phyloP scores from a whole-genome alignment of 2,329 filamentous ascomycete genomes.

The Pestalotiopsis sp. region DNA sequence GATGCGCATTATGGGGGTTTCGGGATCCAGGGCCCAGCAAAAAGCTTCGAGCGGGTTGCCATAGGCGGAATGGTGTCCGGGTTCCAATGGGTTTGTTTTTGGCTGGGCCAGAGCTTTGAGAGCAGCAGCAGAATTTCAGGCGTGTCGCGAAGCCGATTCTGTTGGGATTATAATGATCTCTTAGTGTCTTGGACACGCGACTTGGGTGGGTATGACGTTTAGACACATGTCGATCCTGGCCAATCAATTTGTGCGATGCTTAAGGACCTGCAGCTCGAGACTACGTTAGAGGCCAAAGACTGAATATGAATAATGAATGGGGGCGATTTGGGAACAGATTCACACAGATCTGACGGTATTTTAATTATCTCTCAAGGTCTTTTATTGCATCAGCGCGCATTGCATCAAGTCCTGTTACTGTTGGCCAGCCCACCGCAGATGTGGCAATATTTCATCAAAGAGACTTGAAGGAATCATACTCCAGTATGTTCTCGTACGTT shows the following conservation, averaged over 20 bases:
- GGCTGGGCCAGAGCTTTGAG: background rate
- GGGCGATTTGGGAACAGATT: no score
- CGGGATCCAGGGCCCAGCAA: background rate
- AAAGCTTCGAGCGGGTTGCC: slow-evolving; percentile 5
- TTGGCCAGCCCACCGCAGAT: no score
- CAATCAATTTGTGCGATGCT: slow-evolving; percentile 3
- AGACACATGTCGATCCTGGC: slow-evolving; percentile 1
- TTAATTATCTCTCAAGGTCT: no score
- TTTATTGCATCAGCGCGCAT: no score
- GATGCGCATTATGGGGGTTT: background rate
- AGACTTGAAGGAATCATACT: no score
- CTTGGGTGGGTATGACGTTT: slow-evolving; percentile 5
- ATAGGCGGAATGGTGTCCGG: slow-evolving; percentile 1
- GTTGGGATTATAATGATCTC: slow-evolving; percentile 5
- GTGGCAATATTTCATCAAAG: no score
- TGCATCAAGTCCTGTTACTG: no score
- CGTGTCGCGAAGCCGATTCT: slow-evolving; percentile 8
- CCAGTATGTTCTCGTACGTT: no score
- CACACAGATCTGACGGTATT: no score
- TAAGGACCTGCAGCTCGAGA: background rate
- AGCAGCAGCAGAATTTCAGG: background rate
- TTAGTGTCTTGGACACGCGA: background rate
- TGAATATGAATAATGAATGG: no score
- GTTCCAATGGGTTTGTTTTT: no score
- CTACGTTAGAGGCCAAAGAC: background rate